These are phyloP conservation scores for Staphylotrichum longicolle DNA, from an alignment of 495 filamentous ascomycete genomes.

Conservation along the genomic window DNA sequence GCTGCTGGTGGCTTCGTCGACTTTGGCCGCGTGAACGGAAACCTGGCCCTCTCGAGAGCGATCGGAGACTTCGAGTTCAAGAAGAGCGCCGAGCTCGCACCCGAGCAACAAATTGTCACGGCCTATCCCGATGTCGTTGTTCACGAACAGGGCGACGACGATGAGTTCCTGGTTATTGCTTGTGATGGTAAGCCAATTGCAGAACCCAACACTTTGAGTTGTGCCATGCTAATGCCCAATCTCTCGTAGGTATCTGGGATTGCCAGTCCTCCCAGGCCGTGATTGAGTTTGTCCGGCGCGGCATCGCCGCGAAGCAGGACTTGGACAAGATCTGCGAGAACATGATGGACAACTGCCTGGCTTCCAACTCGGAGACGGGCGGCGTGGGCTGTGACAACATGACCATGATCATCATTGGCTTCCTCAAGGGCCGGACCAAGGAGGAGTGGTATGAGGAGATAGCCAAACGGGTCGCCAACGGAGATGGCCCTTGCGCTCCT, in stretches of 20 bases:
- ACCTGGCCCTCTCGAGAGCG: conserved; percentile 93
- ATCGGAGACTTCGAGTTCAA: conserved; percentile 99
- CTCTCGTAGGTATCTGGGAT: conserved; percentile 86
- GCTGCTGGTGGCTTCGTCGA: conserved; percentile 97
- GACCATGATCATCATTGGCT: conserved; percentile 91
- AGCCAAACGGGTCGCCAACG: conserved; percentile 88
- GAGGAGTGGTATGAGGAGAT: conserved; percentile 98
- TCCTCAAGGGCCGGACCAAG: conserved; percentile 86
- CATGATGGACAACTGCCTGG: conserved; percentile 99
- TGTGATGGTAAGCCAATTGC: conserved; percentile 74
- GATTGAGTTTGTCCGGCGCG: conserved; percentile 91
- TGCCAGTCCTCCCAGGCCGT: conserved; percentile 98
- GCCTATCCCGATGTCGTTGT: conserved; percentile 90
- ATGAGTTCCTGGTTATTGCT: conserved; percentile 95
- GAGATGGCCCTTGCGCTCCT: conserved; percentile 97
- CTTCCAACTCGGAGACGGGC: conserved; percentile 94
- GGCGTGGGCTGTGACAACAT: conserved; percentile 99
- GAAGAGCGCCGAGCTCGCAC: conserved; percentile 93
- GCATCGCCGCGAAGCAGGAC: conserved; percentile 92
- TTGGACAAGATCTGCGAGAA: conserved; percentile 95
- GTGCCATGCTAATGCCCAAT: not conserved
- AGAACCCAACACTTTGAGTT: not conserved
- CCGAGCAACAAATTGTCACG: conserved; percentile 96
- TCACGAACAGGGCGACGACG: conserved; percentile 86
- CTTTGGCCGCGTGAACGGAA: conserved; percentile 97